Conservation (phyloP, 2,329 filamentous ascomycete genomes). For the Pseudogymnoascus sp. region DNA sequence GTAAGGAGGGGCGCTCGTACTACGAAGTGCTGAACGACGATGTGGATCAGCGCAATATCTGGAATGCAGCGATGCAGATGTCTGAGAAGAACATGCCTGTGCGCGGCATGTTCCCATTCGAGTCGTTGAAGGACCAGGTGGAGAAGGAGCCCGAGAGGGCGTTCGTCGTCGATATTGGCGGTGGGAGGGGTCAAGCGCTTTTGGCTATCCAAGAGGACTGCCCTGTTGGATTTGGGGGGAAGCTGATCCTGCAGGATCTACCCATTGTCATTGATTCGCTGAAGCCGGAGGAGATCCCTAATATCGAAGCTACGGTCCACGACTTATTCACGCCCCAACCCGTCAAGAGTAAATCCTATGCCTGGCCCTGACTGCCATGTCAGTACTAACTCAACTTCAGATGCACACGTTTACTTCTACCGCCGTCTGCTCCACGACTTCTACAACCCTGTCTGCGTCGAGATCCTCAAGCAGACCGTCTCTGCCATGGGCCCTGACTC, state of each 20-base stretch:
- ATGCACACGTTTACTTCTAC: constrained; percentile 24
- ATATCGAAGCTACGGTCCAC: constrained; percentile 23
- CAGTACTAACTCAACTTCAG: constrained; percentile 12
- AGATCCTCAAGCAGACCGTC: constrained; percentile 21
- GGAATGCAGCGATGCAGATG: constrained; percentile 17
- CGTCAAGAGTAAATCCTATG: constrained; percentile 18
- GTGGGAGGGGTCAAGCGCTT: constrained; percentile 15
- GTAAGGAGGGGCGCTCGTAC: constrained; percentile 18
- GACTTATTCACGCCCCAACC: constrained; percentile 25
- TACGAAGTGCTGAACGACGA: constrained; percentile 17
- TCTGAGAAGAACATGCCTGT: constrained; percentile 14
- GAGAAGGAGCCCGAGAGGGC: constrained; percentile 9
- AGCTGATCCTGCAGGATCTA: constrained; percentile 24
- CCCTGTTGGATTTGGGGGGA: constrained; percentile 14
- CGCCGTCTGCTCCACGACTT: constrained; percentile 24
- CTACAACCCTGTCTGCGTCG: constrained; percentile 19
- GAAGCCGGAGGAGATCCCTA: constrained; percentile 17
- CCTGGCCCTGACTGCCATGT: not conserved
- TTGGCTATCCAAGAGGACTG: constrained; percentile 14
- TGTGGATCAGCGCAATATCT: constrained; percentile 13
- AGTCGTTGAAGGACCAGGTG: constrained; percentile 13
- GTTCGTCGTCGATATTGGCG: constrained; percentile 18
- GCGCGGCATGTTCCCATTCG: constrained; percentile 19
- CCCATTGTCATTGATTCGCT: constrained; percentile 20
- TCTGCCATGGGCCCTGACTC: constrained; percentile 18